Evolutionary conservation across 495 filamentous ascomycete genomes (phyloP).

Genomic region (Penicillium odoratum): DNA sequence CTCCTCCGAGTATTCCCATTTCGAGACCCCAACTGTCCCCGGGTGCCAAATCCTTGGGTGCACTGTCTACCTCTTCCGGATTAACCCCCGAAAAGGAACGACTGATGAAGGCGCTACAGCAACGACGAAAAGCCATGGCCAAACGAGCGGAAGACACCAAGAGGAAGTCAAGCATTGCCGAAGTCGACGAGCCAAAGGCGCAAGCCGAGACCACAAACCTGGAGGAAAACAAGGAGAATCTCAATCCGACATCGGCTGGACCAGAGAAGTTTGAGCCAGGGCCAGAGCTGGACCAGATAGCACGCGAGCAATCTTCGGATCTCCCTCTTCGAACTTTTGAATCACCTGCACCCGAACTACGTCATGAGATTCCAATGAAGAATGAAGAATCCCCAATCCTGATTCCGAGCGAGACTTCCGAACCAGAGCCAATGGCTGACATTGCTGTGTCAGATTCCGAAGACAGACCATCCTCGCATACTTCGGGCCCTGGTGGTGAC

Average conservation of each 20-base stretch:
- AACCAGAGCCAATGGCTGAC: conserved; percentile 26
- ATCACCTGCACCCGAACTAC: conserved; percentile 2
- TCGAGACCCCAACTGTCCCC: conserved; percentile 52
- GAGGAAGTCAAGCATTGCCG: conserved; percentile 29
- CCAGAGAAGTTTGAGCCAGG: conserved; percentile 3
- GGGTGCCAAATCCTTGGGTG: conserved; percentile 50
- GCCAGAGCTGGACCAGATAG: not conserved
- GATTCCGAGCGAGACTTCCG: conserved; percentile 8
- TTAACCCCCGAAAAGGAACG: conserved; percentile 88
- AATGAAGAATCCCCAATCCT: conserved; percentile 1
- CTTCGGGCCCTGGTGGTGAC: conserved; percentile 16
- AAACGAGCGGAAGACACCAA: conserved; percentile 40
- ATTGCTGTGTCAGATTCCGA: conserved; percentile 20
- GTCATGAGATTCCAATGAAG: conserved; percentile 1
- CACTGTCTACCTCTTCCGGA: conserved; percentile 51
- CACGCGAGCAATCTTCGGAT: not conserved
- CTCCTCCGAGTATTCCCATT: conserved; percentile 49
- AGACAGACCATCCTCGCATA: conserved; percentile 19
- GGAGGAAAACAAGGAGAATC: conserved; percentile 39
- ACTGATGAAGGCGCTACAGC: conserved; percentile 89
- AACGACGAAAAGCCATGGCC: conserved; percentile 75
- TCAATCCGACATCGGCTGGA: conserved; percentile 14
- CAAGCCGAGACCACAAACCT: conserved; percentile 4
- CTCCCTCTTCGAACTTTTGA: conserved; percentile 3
- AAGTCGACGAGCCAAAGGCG: conserved; percentile 11